Evolutionary conservation across 2,329 filamentous ascomycete species (phyloP), one percentile per base, ranked within the genome.

Genomic region (Ilyonectria mors-panacis): DNA sequence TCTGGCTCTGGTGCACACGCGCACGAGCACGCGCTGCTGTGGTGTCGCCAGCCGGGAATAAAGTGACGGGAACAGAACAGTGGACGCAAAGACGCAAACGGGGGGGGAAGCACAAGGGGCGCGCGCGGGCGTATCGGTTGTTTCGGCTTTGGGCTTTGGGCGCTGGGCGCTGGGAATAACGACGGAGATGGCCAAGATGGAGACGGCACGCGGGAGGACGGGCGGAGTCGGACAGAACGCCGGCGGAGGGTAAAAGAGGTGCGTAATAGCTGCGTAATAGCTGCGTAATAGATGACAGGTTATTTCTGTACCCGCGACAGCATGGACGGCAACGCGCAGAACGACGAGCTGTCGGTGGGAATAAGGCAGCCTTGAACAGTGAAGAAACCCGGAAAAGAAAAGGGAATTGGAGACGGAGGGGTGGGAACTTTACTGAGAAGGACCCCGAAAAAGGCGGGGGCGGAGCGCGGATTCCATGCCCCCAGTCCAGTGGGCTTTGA

Each of bases 131-230:
- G 45, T 64, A 42, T 55, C 55, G 65, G 57, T 60, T 70, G 59
- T 66, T 59, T 71, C 71, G 71, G 71, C 69, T 74, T 73, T 70
- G 71, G 26, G 26, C 26, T 66, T 61, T 71, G 70, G 71, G 71
- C 69, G 73, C 73, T 70, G 71, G 65, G 69, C 71, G 73, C 75
- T 78, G 78, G 78, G 66, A 78, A 78, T 78, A 78, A 78, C 56
- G 59, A 54, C 68, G 68, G 72, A 67, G 67, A 68, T 69, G 62
- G 61, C 44, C 51, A 37, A 66, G 63, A 69, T 59, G 62, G 65
- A 68, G 26, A 70, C 33, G 4, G 12, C 23, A n/a, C 21, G 50
- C 44, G 58, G 65, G 69, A 63, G 28, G 53, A 60, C 60, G 56
- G 63, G 66, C 59, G 68, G 65, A 53, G 63, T 26, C 56, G 54